Evolutionary conservation across 176 grass and related monocot species (phyloP).

Genomic region (Tuctoria greenei): DNA sequence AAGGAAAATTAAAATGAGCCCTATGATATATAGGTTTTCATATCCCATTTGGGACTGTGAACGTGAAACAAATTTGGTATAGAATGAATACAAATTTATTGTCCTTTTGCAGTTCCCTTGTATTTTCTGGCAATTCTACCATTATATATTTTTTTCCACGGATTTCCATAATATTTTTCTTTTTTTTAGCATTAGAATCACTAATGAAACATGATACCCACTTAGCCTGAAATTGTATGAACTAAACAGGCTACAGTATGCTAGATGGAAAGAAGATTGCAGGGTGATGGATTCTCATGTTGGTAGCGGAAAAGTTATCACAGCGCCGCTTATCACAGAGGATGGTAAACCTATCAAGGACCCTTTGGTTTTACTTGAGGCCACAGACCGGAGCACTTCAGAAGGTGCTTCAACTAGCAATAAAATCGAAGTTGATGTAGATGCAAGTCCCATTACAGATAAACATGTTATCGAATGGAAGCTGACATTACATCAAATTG

Average conservation of each 20-base stretch:
- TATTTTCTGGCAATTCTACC: slow-evolving; percentile 12
- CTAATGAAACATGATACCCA: slow-evolving; percentile 2
- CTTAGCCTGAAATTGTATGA: slow-evolving; percentile 26
- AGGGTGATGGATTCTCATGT: slow-evolving; percentile 88
- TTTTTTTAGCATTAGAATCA: slow-evolving; percentile 8
- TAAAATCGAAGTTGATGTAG: slow-evolving; percentile 14
- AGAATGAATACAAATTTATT: slow-evolving; percentile 5
- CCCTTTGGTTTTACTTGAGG: slow-evolving; percentile 89
- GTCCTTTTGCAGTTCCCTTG: background rate
- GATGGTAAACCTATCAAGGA: slow-evolving; percentile 84
- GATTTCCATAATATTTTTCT: background rate
- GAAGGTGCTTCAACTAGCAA: slow-evolving; percentile 26
- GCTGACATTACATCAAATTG: slow-evolving; percentile 96
- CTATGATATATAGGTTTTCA: background rate
- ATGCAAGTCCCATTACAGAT: slow-evolving; percentile 41
- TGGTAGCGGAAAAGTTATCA: slow-evolving; percentile 89
- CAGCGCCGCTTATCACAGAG: slow-evolving; percentile 89
- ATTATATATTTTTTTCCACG: background rate
- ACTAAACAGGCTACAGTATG: slow-evolving; percentile 69
- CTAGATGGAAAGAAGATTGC: slow-evolving; percentile 93
- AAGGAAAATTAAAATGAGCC: background rate
- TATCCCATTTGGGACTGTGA: background rate
- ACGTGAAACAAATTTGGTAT: background rate
- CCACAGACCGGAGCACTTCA: slow-evolving; percentile 46
- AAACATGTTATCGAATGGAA: slow-evolving; percentile 95